Conservation (phyloP, 2,329 filamentous ascomycete genomes). For the Botrytis paeoniae region DNA sequence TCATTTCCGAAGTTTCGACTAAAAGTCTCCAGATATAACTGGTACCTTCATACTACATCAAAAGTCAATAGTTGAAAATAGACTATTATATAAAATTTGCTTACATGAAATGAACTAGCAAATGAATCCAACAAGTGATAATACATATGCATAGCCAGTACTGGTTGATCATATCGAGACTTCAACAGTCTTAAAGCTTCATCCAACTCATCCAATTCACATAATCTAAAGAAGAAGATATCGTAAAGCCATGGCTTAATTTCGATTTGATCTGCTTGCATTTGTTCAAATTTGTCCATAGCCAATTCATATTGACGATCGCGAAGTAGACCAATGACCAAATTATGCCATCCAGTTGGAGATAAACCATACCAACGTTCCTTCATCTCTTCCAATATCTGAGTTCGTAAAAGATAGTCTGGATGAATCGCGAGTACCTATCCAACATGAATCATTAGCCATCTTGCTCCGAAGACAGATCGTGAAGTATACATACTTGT, state of each 20-base stretch:
- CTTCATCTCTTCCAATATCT: conserved; percentile 71
- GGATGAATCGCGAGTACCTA: conserved; percentile 77
- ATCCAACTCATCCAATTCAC: conserved; percentile 69
- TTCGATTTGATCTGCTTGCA: conserved; percentile 54
- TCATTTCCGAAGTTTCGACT: conserved; percentile 57
- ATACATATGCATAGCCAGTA: conserved; percentile 49
- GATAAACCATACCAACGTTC: conserved; percentile 66
- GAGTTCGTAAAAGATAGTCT: conserved; percentile 72
- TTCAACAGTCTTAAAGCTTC: conserved; percentile 70
- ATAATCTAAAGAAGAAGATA: conserved; percentile 71
- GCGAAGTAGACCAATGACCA: conserved; percentile 71
- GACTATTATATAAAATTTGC: conserved; percentile 32
- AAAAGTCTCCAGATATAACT: conserved; percentile 68
- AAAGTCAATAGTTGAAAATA: conserved; percentile 2
- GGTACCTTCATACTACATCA: conserved; percentile 56
- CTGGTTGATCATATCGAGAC: conserved; percentile 45
- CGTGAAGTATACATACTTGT: conserved; percentile 46
- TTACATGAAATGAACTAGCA: conserved; percentile 59
- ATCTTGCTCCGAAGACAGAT: neutral
- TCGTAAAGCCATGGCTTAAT: conserved; percentile 75
- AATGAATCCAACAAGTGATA: conserved; percentile 74
- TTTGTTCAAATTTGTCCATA: conserved; percentile 63
- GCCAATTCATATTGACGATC: conserved; percentile 83
- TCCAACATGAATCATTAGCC: neutral
- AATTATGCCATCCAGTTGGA: conserved; percentile 59